Evolutionary conservation across 768 basidiomycete species (phyloP).

Genomic region (Kwoniella dejecticola): DNA sequence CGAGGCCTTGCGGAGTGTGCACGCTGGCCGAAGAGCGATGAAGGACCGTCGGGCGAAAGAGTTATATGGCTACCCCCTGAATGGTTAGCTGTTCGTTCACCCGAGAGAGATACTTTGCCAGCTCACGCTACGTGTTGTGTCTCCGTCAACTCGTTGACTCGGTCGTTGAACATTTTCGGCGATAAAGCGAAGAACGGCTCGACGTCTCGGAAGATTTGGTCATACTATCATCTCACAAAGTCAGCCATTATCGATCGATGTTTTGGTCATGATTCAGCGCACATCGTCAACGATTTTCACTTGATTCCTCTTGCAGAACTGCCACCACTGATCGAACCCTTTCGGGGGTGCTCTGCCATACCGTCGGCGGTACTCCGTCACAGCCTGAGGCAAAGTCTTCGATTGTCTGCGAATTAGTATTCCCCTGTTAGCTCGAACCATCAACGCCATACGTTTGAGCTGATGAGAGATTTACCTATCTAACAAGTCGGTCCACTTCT

Average conservation of each 20-base stretch:
- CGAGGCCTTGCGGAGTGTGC: conserved; percentile 31
- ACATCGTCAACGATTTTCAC: conserved; percentile 81
- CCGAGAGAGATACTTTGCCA: neutral
- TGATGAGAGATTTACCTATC: no score
- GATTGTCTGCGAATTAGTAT: conserved; percentile 65
- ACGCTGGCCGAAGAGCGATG: conserved; percentile 37
- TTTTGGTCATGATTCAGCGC: conserved; percentile 24
- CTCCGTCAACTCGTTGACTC: conserved; percentile 32
- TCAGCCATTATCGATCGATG: no score
- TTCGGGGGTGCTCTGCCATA: conserved; percentile 78
- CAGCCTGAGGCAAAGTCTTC: conserved; percentile 73
- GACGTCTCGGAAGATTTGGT: conserved; percentile 63
- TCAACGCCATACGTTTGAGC: no score
- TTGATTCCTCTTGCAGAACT: conserved; percentile 68
- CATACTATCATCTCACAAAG: conserved; percentile 33
- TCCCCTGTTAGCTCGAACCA: neutral
- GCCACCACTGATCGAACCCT: conserved; percentile 91
- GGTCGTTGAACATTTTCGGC: conserved; percentile 57
- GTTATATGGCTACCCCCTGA: conserved; percentile 33
- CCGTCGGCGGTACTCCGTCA: conserved; percentile 74
- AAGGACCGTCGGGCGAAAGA: conserved; percentile 32
- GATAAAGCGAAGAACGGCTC: conserved; percentile 78
- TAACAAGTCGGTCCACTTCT: conserved; percentile 44
- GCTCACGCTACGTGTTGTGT: conserved; percentile 44
- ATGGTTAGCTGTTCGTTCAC: neutral